Base-by-base conservation (phyloP, 441 rosid genomes). In the Syzygium malaccense region DNA sequence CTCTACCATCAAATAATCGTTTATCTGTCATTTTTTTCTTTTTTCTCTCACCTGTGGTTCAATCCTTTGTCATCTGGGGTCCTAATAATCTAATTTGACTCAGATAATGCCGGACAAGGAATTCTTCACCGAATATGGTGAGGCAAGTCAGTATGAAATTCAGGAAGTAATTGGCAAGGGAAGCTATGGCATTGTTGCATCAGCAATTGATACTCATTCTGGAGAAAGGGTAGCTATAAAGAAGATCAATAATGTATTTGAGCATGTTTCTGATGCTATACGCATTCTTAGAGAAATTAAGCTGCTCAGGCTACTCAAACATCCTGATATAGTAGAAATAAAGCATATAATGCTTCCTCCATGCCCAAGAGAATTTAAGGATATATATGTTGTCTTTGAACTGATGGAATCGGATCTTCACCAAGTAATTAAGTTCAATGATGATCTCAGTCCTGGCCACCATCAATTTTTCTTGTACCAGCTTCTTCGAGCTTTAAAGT, bases 161-260 rank as follows among this genome's bases (percentile, higher is more conserved):
- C 41, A 55, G 66, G 87, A 85, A 85, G 87, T 85, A 45, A 85
- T 85, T 11, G 87, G 87, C 87, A 85, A 58, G 87, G 87, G 87
- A 85, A 85, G 87, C 64, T 85, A 85, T 55, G 87, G 87, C 48
- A 58, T 85, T 33, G 87, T 85, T 41, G 87, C 87, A 33, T 85
- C 87, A 13, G 87, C 87, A 33, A 85, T 85, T 53, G 87, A 85
- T 41, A 85, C 87, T 30, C 87, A 85, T 85, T 55, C 87, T 37
- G 87, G 87, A 85, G 87, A 85, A 85, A 85, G 87, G 62, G 87
- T 85, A 28, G 87, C 87, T 85, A 85, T 85, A 49, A 85, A 85
- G 64, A 85, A 85, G 87, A 85, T 85, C 66, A 85, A 85, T 85
- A 85, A 85, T 55, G 62, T 85, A 25, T 85, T 85, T 37, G 87